Evolutionary conservation across 139 green algal genomes (phyloP).

Genomic region (Chloropicon primus): DNA sequence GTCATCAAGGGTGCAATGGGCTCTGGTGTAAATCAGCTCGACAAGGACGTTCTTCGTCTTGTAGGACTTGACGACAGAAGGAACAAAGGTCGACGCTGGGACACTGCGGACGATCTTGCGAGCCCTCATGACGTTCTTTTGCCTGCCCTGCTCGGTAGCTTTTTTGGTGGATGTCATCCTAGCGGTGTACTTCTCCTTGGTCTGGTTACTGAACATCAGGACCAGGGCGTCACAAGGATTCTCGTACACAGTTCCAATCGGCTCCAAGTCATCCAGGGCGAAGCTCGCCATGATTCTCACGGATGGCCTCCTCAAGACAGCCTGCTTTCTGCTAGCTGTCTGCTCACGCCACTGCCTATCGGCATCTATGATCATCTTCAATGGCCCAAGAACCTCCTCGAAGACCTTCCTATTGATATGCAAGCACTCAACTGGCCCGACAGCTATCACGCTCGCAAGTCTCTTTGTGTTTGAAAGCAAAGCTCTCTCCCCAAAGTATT

Average conservation of each 20-base stretch:
- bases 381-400: constrained; percentile 26
- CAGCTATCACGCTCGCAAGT: constrained; percentile 34
- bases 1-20: background rate
- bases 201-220: constrained; percentile 34
- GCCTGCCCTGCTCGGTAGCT: constrained; percentile 18
- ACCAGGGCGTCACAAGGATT: constrained; percentile 32
- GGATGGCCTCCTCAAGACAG: background rate
- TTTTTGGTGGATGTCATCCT: constrained; percentile 27
- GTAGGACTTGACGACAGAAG: constrained; percentile 6
- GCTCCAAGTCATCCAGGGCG: constrained; percentile 8
- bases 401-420: constrained; percentile 23
- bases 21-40: background rate
- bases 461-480: constrained; percentile 21
- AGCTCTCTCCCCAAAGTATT: constrained; percentile 55
- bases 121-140: constrained; percentile 24
- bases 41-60: background rate
- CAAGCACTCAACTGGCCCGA: constrained; percentile 25
- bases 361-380: constrained; percentile 18
- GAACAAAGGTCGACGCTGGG: constrained; percentile 37
- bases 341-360: constrained; percentile 17
- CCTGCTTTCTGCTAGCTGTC: background rate
- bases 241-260: constrained; percentile 20
- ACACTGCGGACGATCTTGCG: constrained; percentile 31
- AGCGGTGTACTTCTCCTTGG: constrained; percentile 30
- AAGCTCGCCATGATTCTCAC: constrained; percentile 2